phyloP scores from a whole-genome alignment of 148 eudicot species.

The Rhododendron williamsianum region DNA sequence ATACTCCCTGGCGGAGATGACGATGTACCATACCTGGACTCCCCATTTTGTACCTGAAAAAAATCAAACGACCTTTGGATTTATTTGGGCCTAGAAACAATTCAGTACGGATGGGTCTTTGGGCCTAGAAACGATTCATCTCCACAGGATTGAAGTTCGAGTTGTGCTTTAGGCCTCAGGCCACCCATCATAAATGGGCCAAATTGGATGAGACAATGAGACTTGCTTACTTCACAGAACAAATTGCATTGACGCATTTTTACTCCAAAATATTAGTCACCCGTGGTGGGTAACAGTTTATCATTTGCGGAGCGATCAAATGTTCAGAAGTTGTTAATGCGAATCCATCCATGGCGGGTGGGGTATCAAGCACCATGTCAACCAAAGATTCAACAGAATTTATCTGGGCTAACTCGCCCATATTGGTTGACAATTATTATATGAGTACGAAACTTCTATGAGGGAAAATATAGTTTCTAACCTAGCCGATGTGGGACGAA shows the following conservation, averaged over 20 bases:
- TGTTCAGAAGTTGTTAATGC: not conserved
- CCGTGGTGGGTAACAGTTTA: not conserved
- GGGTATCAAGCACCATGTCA: not conserved
- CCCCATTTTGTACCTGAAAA: too few species aligned
- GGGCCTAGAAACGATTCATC: not conserved
- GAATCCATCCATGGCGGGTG: not conserved
- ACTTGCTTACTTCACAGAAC: not conserved
- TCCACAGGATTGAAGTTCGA: not conserved
- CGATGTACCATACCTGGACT: too few species aligned
- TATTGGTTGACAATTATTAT: too few species aligned
- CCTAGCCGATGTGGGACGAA: too few species aligned
- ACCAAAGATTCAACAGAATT: too few species aligned
- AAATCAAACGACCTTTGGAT: too few species aligned
- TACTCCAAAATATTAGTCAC: not conserved
- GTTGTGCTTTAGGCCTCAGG: not conserved
- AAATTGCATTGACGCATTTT: not conserved
- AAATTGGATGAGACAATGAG: not conserved
- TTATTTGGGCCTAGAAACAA: too few species aligned
- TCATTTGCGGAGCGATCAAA: not conserved
- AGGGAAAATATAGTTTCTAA: too few species aligned
- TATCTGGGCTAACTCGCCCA: too few species aligned
- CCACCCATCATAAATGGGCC: not conserved
- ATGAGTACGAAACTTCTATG: too few species aligned
- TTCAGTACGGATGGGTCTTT: too few species aligned
- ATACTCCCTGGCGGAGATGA: too few species aligned